Conservation (phyloP, 768 basidiomycete species). For the Termitomyces sp. region DNA sequence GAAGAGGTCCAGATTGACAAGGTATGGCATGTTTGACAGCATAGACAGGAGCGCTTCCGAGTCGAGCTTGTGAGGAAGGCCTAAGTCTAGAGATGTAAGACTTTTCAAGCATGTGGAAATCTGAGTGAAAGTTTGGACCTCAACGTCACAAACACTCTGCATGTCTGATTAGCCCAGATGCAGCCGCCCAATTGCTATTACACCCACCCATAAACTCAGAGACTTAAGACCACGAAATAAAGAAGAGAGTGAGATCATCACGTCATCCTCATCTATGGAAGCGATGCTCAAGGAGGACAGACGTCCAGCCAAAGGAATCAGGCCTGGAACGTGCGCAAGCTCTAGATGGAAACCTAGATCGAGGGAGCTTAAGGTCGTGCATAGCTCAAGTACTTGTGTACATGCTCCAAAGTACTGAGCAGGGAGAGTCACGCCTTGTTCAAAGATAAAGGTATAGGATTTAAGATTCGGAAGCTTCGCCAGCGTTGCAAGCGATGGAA, state of each 20-base stretch:
- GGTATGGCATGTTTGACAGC: not conserved
- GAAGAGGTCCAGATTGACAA: not conserved
- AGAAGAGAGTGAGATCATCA: not conserved
- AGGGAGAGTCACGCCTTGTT: slow-evolving; percentile 1
- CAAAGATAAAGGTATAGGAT: slow-evolving; percentile 1
- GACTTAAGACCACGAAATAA: not conserved
- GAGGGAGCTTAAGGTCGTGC: not conserved
- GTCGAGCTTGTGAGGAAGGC: not conserved
- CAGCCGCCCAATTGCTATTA: not conserved
- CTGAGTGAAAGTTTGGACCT: not conserved
- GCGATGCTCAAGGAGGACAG: not conserved
- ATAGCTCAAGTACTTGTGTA: not conserved
- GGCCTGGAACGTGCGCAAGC: not conserved
- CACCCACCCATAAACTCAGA: not conserved
- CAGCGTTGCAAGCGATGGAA: not conserved
- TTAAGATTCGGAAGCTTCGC: not conserved
- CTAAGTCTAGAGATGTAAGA: not conserved
- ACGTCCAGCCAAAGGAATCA: not conserved
- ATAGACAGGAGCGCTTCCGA: not conserved
- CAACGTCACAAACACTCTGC: not conserved
- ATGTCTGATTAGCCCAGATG: not conserved
- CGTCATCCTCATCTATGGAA: not conserved
- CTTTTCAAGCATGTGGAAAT: too few species aligned
- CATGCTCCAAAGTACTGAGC: not conserved
- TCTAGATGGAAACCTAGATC: slow-evolving; percentile 1